phyloP scores from a whole-genome alignment of 495 filamentous ascomycete genomes.

The Paragyromitra xinjiangensis region DNA sequence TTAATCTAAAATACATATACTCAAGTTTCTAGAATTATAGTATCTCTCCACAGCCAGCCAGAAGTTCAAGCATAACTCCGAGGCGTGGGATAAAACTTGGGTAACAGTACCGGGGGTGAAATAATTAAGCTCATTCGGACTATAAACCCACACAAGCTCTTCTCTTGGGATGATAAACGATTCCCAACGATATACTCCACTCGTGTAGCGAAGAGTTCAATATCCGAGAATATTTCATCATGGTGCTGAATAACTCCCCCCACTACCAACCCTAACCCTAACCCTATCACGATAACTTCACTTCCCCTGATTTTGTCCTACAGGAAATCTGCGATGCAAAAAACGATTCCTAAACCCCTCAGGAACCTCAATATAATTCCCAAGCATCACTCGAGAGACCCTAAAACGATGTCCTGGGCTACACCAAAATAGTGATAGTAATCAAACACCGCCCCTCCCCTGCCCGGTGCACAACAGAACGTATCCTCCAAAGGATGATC shows the following conservation, averaged over 20 bases:
- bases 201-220: not conserved
- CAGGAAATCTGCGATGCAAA: not conserved
- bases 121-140: no score
- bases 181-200: no score
- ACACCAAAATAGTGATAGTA: not conserved
- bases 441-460: not conserved
- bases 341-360: not conserved
- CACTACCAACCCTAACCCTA: not conserved
- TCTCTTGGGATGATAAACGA: no score
- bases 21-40: no score
- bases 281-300: not conserved
- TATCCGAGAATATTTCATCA: not conserved
- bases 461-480: not conserved
- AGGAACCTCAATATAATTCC: not conserved
- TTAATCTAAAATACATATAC: no score
- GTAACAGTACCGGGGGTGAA: no score
- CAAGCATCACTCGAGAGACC: not conserved
- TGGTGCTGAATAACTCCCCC: not conserved
- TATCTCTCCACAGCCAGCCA: not conserved
- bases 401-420: not conserved
- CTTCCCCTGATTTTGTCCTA: not conserved
- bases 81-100: no score
- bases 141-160: no score
- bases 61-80: not conserved
- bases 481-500: not conserved